phyloP scores from a whole-genome alignment of 352 stramenopile genomes.

The Thalassiosira exigua region DNA sequence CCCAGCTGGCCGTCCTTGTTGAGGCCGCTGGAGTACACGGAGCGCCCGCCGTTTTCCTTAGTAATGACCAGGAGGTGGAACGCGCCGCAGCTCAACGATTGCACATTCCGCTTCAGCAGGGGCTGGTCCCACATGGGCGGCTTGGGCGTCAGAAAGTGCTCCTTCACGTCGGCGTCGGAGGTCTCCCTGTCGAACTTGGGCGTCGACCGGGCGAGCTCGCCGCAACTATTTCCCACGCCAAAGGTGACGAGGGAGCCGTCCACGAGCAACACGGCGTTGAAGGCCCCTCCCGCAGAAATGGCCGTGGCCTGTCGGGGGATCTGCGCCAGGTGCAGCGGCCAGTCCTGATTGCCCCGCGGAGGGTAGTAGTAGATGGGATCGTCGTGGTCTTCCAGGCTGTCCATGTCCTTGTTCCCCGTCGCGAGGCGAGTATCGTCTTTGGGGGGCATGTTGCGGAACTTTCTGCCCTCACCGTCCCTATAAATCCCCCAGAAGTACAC shows the following conservation, averaged over 20 bases:
- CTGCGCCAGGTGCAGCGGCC: constrained; percentile 33
- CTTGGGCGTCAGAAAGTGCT: constrained; percentile 83
- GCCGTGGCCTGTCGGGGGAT: constrained; percentile 81
- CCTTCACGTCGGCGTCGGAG: constrained; percentile 87
- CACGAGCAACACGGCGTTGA: constrained; percentile 89
- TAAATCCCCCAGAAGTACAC: constrained; percentile 95
- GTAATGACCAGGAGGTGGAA: constrained; percentile 70
- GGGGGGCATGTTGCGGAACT: constrained; percentile 87
- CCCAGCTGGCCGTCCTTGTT: constrained; percentile 98
- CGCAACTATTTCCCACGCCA: constrained; percentile 91
- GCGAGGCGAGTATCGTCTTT: constrained; percentile 27
- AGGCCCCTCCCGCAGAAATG: constrained; percentile 87
- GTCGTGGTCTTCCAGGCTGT: constrained; percentile 67
- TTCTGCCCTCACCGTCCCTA: constrained; percentile 95
- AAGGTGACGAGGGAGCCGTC: constrained; percentile 91
- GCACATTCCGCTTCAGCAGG: constrained; percentile 37
- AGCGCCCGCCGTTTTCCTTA: constrained; percentile 36
- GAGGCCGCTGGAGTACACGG: constrained; percentile 91
- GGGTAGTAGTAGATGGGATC: constrained; percentile 11
- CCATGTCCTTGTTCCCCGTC: constrained; percentile 94
- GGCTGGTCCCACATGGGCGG: constrained; percentile 48
- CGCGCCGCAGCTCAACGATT: constrained; percentile 52
- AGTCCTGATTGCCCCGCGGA: constrained; percentile 64
- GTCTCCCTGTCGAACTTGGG: constrained; percentile 64
- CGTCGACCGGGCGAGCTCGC: constrained; percentile 80